A percentile compares a stretch with the other conserved stretches of the same genome.
Evolutionary conservation across 176 grass and related monocot genomes (phyloP).

Genomic region (Sorghum bicolor): Sorghum_bicolor_NCBIv3 NC_012875.2:60916001-60916500

Average conservation of each 20-base stretch:
- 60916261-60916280: too few relatives aligned
- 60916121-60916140: too few relatives aligned
- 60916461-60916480: not conserved
- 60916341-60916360: not conserved
- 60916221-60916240: not conserved
- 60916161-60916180: not conserved
- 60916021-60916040: too few relatives aligned
- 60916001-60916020: too few relatives aligned
- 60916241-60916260: too few relatives aligned
- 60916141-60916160: not conserved
- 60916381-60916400: slow-evolving; percentile 58
- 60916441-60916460: not conserved
- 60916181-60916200: not conserved
- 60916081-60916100: too few relatives aligned
- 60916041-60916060: too few relatives aligned
- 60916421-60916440: slow-evolving; percentile 80
- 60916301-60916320: not conserved
- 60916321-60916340: not conserved
- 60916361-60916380: slow-evolving; percentile 53
- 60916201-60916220: not conserved
- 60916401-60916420: slow-evolving; percentile 76
- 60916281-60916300: not conserved
- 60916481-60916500: not conserved
- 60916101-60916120: too few relatives aligned
- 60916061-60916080: too few relatives aligned